A percentile compares a stretch with the other conserved stretches of the same genome.
Evolutionary conservation across 148 eudicot genomes (phyloP).

Genomic region (Agrostemma githago): DNA sequence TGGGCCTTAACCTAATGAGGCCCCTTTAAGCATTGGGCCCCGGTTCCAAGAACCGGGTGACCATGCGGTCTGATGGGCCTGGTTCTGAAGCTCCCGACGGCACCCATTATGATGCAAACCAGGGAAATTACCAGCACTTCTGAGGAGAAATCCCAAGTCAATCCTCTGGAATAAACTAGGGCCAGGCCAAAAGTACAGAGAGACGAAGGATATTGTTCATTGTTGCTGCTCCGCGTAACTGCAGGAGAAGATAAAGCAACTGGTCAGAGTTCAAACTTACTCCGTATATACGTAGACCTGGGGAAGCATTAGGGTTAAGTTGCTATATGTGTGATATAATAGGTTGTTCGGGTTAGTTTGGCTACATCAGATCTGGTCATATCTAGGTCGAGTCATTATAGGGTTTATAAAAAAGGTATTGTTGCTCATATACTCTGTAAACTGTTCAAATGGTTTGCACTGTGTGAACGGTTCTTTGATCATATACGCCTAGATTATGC

Average conservation of each 20-base stretch:
- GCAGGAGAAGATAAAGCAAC: slow-evolving; percentile 16
- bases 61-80: no score
- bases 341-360: no score
- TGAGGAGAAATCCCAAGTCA: slow-evolving; percentile 89
- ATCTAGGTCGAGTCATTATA: no score
- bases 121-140: slow-evolving; percentile 81
- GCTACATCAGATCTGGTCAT: no score
- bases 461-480: no score
- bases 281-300: not conserved
- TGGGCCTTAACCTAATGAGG: no score
- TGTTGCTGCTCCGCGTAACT: slow-evolving; percentile 83
- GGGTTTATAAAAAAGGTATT: no score
- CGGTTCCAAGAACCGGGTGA: no score
- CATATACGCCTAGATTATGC: no score
- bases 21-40: no score
- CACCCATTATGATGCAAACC: slow-evolving; percentile 75
- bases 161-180: slow-evolving; percentile 67
- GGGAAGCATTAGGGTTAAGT: not conserved
- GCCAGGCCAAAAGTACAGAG: slow-evolving; percentile 64
- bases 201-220: slow-evolving; percentile 88
- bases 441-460: no score
- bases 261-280: not conserved
- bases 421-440: no score
- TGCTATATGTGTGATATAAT: not conserved
- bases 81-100: slow-evolving; percentile 69